Conservation (phyloP, 2,329 filamentous ascomycete genomes). For the Epichloe sibirici region DNA sequence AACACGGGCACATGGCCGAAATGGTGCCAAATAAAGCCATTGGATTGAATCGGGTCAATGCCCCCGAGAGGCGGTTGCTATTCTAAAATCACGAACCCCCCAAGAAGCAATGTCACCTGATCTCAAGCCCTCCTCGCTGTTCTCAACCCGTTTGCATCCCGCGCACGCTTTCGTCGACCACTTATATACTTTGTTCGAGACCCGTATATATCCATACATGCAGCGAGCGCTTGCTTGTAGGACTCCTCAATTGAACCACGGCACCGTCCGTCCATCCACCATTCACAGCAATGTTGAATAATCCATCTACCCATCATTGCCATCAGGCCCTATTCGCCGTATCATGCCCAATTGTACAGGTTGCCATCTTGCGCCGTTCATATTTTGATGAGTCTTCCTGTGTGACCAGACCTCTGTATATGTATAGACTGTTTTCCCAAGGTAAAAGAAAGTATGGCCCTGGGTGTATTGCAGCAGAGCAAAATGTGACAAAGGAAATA, state of each 20-base stretch:
- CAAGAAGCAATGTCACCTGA: background rate
- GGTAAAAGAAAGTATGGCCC: background rate
- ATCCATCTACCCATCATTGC: slow-evolving; percentile 6
- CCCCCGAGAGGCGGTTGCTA: background rate
- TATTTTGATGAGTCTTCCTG: slow-evolving; percentile 6
- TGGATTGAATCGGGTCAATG: background rate
- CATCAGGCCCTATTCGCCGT: slow-evolving; percentile 11
- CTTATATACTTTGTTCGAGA: background rate
- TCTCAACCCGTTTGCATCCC: background rate
- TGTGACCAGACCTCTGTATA: background rate
- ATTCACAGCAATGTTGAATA: background rate
- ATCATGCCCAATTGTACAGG: slow-evolving; percentile 7
- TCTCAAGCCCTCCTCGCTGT: background rate
- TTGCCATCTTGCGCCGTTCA: slow-evolving; percentile 8
- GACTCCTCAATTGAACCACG: slow-evolving; percentile 5
- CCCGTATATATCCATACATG: slow-evolving; percentile 5
- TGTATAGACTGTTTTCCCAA: background rate
- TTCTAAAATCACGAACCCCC: slow-evolving; percentile 1
- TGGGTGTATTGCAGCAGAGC: background rate
- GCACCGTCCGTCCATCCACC: slow-evolving; percentile 1
- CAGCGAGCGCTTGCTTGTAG: background rate
- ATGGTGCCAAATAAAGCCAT: background rate
- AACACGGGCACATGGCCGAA: background rate
- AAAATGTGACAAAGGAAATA: background rate
- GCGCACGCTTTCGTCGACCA: background rate